Base-by-base conservation (phyloP, 2,329 filamentous ascomycete genomes). In the Sporothrix curviconia region DNA sequence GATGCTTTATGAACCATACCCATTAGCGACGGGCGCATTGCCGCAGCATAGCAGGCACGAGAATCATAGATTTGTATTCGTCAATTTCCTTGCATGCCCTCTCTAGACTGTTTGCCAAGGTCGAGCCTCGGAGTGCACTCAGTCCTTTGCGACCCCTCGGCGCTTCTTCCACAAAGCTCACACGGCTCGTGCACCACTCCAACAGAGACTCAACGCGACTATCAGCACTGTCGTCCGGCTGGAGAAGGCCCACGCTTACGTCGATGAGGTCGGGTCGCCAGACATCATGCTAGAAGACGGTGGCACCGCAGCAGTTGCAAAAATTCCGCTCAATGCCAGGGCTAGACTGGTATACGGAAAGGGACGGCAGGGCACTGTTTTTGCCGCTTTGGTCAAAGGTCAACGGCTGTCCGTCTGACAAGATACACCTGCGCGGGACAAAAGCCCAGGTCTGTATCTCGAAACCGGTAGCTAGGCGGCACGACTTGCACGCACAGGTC, bases 361-460 rank as follows among this genome's bases (percentile, higher is more conserved):
- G 47, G 11, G 19, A 19, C 2, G 37, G 28, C 3, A 17, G 12
- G 4, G n/a, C 28, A 1, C 32, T n/a, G n/a, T n/a, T 34, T 4
- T 9, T 11, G 7, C 9, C 9, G 17, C 11, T 49, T 4, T 22
- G 7, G 15, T 11, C 12, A 15, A 57, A 55, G 15, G 53, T 9
- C 37, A 61, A 15, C 4, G 40, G 12, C 12, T 34, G 8, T 2
- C 39, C 39, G 43, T 15, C 1, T 7, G 40, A 11, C 8, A 73
- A 68, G 55, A 89, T 81, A 63, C 85, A 83, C 1, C 70, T 67
- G n/a, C 75, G 73, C 1, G 83, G 83, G 0, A 88, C 71, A 64
- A 87, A 89, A 0, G 81, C 76, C 85, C 85, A 89, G 0, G 78
- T 72, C 63, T 86, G 79, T 47, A 87, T 77, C 57, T 87, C 82